Conservation (phyloP, 2,329 filamentous ascomycete species). For the Colletotrichum lindemuthianum region DNA sequence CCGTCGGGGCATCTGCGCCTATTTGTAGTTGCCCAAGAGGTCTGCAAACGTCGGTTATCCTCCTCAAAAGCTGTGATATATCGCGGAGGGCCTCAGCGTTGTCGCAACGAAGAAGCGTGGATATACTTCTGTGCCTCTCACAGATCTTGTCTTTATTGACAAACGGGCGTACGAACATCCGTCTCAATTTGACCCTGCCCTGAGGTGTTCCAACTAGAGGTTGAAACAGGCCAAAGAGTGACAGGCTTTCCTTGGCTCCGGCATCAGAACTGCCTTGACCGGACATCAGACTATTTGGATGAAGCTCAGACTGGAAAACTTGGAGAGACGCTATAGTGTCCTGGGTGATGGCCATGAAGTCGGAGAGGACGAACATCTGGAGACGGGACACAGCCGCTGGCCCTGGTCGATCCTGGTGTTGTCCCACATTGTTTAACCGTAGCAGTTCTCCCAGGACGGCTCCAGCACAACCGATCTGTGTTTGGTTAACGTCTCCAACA, state of each 20-base stretch:
- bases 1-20: slow-evolving; percentile 70
- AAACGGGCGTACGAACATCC: slow-evolving; percentile 83
- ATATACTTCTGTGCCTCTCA: slow-evolving; percentile 76
- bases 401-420: background rate
- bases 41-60: slow-evolving; percentile 79
- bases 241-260: slow-evolving; percentile 82
- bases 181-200: slow-evolving; percentile 78
- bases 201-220: slow-evolving; percentile 80
- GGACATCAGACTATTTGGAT: slow-evolving; percentile 83
- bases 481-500: background rate
- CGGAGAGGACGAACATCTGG: slow-evolving; percentile 77
- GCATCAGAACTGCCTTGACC: slow-evolving; percentile 70
- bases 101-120: slow-evolving; percentile 72
- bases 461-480: slow-evolving; percentile 82
- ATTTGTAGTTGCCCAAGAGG: slow-evolving; percentile 78
- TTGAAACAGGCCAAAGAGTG: slow-evolving; percentile 84
- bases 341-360: slow-evolving; percentile 79
- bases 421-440: slow-evolving; percentile 48
- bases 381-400: slow-evolving; percentile 49
- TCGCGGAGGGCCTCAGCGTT: slow-evolving; percentile 68
- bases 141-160: slow-evolving; percentile 73
- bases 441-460: slow-evolving; percentile 84
- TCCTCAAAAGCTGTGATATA: slow-evolving; percentile 71
- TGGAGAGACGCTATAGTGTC: slow-evolving; percentile 87
- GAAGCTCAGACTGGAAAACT: slow-evolving; percentile 83